phyloP scores from a whole-genome alignment of 108 stramenopile genomes.

The Mediolabrus comicus region DNA sequence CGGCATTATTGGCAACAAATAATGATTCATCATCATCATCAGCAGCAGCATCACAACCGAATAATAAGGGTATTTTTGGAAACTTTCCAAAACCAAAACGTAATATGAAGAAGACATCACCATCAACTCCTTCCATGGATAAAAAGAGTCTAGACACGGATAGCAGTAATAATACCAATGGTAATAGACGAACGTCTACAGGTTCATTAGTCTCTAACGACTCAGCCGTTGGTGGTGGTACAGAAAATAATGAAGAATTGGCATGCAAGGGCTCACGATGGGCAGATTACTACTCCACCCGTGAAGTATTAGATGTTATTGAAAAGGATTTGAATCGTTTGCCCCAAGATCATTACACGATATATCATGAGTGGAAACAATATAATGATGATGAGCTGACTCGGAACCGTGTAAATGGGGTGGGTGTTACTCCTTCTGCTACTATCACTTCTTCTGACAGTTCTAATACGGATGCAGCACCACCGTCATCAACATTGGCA shows the following conservation, averaged over 20 bases:
- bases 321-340: constrained; percentile 85
- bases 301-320: constrained; percentile 66
- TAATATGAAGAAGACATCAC: not conserved
- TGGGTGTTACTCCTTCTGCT: not conserved
- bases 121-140: too few species aligned
- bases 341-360: constrained; percentile 45
- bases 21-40: not conserved
- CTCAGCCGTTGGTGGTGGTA: too few species aligned
- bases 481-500: constrained; percentile 11
- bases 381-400: constrained; percentile 4
- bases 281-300: constrained; percentile 39
- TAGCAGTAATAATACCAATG: not conserved
- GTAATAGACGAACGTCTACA: not conserved
- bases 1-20: constrained; percentile 11
- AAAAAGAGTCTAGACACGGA: not conserved
- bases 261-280: constrained; percentile 21
- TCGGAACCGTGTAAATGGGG: constrained; percentile 1
- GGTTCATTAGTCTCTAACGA: too few species aligned
- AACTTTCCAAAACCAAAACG: too few species aligned
- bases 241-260: not conserved
- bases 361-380: constrained; percentile 27
- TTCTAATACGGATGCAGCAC: constrained; percentile 35
- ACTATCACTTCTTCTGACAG: constrained; percentile 26
- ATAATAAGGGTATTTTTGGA: constrained; percentile 13
- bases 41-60: not conserved